phyloP scores from a whole-genome alignment of 2,329 filamentous ascomycete species.

The Aspergillus ochraceus region DNA sequence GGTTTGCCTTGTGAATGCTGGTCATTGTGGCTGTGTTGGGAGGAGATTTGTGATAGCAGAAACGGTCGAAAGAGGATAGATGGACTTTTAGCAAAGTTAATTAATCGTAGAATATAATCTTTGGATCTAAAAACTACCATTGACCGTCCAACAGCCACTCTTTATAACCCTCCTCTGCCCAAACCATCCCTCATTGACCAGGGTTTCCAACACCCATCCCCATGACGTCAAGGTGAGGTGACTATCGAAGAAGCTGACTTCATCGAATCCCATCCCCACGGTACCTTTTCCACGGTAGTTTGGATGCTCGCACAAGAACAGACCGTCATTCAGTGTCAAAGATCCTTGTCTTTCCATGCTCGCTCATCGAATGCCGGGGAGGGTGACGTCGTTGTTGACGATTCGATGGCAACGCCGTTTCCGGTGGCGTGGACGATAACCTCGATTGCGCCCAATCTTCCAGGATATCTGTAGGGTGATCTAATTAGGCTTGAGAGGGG shows the following conservation, averaged over 20 bases:
- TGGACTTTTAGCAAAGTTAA: neutral
- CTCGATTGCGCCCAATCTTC: neutral
- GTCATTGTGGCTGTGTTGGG: neutral
- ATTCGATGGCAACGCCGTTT: neutral
- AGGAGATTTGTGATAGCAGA: neutral
- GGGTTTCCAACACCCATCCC: neutral
- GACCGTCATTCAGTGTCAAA: neutral
- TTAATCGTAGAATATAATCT: neutral
- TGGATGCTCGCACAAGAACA: neutral
- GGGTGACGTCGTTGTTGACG: neutral
- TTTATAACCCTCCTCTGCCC: neutral
- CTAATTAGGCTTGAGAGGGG: neutral
- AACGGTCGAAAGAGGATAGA: neutral
- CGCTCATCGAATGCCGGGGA: neutral
- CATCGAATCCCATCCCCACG: conserved; percentile 1
- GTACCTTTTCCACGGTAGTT: neutral
- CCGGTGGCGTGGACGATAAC: neutral
- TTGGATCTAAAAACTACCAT: neutral
- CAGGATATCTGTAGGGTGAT: neutral
- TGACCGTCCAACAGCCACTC: neutral
- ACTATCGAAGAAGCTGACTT: conserved; percentile 9
- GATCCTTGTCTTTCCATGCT: neutral
- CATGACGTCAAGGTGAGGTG: conserved; percentile 24
- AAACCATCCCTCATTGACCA: neutral
- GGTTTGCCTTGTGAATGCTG: conserved; percentile 7